Evolutionary conservation across 2,329 filamentous ascomycete species (phyloP), one percentile per base, ranked within the genome.

Genomic region (Trichophyton simii): DNA sequence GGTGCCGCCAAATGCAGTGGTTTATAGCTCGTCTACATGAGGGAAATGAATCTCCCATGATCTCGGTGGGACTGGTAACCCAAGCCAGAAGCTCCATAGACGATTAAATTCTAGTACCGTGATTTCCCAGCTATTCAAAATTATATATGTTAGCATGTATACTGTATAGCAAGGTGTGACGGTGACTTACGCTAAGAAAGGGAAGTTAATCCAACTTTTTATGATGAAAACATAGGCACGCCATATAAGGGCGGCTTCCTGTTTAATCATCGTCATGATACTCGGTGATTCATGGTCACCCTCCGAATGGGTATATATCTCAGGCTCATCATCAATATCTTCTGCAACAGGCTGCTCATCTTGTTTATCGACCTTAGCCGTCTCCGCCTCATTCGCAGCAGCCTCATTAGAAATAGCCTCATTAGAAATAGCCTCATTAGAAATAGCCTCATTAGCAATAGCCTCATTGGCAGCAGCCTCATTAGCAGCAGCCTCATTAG

Each of bases 161-260:
- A 13, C 11, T 28, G 46, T 15, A 25, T 20, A 18, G 18, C 20
- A 34, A 18, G n/a, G 4, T 11, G 38, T 25, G 2, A 42, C 3
- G 18, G 48, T 41, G 18, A 84, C 88, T 84, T 81, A 94, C 88
- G 88, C 61, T 64, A 81, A 81, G 54, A 74, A 78, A 0, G 91
- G 91, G 57, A 91, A 77, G 22, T 79, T 75, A 4, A 85, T 60
- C 89, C 90, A 99, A 63, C 83, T 82, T 65, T 73, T 79, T 7
- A 94, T 25, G 1, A 97, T 84, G 67, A 85, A 83, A 66, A 82
- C 80, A 57, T 83, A 78, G 0, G 85, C 85, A 62, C 79, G 78
- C 68, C 79, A 82, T 11, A 96, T 80, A 15, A 84, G 75, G 3
- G 75, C 72, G 34, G 87, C 72, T 73, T 97, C 92, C 0, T 80